These are phyloP conservation scores for Curvularia eragrostidis DNA, from an alignment of 2,329 filamentous ascomycete genomes.

Conservation along the genomic window DNA sequence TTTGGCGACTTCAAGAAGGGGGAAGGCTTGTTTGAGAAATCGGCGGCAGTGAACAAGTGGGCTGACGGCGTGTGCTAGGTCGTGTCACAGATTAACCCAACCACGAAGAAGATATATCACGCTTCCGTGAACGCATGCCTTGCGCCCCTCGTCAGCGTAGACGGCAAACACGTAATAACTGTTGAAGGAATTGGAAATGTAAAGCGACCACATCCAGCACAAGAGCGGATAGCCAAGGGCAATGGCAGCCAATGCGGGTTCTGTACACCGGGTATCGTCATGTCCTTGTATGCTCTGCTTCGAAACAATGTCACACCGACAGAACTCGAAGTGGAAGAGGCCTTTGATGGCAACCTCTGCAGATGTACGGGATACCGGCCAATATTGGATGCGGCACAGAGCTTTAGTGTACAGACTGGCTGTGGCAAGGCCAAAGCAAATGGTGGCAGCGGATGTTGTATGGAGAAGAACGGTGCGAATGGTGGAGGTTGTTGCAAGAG, in stretches of 20 bases:
- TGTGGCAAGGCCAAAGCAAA: slow-evolving; percentile 65
- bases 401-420: slow-evolving; percentile 70
- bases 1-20: slow-evolving; percentile 17
- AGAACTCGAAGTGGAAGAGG: slow-evolving; percentile 88
- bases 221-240: slow-evolving; percentile 87
- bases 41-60: not conserved
- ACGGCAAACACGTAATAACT: slow-evolving; percentile 98
- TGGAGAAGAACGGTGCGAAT: slow-evolving; percentile 58
- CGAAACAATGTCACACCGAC: slow-evolving; percentile 81
- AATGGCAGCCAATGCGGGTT: slow-evolving; percentile 96
- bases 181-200: slow-evolving; percentile 94
- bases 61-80: slow-evolving; percentile 58
- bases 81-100: slow-evolving; percentile 90
- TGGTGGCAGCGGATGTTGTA: slow-evolving; percentile 74
- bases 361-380: slow-evolving; percentile 94
- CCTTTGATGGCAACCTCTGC: slow-evolving; percentile 95
- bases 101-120: slow-evolving; percentile 91
- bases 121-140: slow-evolving; percentile 96
- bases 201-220: slow-evolving; percentile 83
- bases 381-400: slow-evolving; percentile 92
- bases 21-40: not conserved
- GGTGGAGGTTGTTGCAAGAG: slow-evolving; percentile 55
- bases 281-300: slow-evolving; percentile 92
- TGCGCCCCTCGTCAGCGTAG: slow-evolving; percentile 88
- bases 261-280: slow-evolving; percentile 96